Percentiles rank a stretch among this genome's conserved stretches.
Evolutionary conservation across 129 eudicot genomes (phyloP).

Genomic region (Smallanthus sonchifolius): DNA sequence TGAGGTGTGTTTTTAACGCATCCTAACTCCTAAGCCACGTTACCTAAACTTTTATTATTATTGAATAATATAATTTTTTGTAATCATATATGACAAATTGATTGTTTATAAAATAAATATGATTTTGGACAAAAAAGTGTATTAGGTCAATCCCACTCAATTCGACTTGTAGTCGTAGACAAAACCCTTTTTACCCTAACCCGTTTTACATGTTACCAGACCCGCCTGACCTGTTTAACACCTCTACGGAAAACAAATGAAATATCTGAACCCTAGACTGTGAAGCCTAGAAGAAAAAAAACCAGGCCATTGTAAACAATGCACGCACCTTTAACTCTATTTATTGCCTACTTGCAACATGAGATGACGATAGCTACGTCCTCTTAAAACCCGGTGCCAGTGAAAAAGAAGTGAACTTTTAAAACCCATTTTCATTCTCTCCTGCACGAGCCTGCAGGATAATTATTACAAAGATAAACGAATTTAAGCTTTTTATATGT

Average conservation of each 20-base stretch:
- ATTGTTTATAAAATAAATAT: neutral
- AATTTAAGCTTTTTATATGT: conserved; percentile 20
- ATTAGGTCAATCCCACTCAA: neutral
- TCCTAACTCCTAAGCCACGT: neutral
- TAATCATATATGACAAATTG: neutral
- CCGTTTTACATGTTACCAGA: neutral
- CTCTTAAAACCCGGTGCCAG: conserved; percentile 81
- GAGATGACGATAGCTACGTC: conserved; percentile 91
- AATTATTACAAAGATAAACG: neutral
- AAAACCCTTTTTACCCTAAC: neutral
- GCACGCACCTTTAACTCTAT: conserved; percentile 39
- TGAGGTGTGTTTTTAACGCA: neutral
- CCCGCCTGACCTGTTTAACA: neutral
- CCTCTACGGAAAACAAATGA: neutral
- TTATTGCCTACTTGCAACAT: conserved; percentile 74
- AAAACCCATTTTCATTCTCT: conserved; percentile 50
- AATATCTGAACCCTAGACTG: neutral
- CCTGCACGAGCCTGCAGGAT: conserved; percentile 77
- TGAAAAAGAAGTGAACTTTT: conserved; percentile 34
- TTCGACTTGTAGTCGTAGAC: neutral
- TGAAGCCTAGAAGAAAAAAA: neutral
- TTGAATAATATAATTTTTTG: neutral
- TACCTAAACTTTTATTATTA: neutral
- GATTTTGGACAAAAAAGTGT: neutral
- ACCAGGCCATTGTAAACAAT: neutral